Conservation (phyloP, 2,329 filamentous ascomycete genomes). For the Exophiala sp. region DNA sequence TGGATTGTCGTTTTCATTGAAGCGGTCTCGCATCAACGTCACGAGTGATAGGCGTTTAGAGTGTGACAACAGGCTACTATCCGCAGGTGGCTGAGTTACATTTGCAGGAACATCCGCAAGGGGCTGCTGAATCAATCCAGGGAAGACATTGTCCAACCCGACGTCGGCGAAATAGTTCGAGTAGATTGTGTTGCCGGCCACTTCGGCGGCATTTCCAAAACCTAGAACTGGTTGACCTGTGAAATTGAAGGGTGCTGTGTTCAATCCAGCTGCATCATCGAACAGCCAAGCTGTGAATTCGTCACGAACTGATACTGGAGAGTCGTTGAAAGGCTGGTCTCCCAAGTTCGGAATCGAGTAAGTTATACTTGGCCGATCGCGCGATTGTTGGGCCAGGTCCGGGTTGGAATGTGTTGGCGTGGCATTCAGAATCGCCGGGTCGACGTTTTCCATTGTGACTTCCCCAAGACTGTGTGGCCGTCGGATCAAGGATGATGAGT, state of each 20-base stretch:
- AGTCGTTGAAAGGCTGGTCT: slow-evolving; percentile 21
- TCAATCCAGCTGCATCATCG: slow-evolving; percentile 59
- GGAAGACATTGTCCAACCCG: slow-evolving; percentile 63
- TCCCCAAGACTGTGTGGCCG: slow-evolving; percentile 28
- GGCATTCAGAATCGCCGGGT: slow-evolving; percentile 27
- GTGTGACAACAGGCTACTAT: slow-evolving; percentile 76
- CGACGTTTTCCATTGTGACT: slow-evolving; percentile 30
- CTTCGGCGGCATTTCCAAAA: slow-evolving; percentile 46
- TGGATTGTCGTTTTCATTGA: slow-evolving; percentile 74
- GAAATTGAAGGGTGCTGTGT: slow-evolving; percentile 48
- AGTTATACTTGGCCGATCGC: slow-evolving; percentile 48
- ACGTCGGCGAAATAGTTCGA: slow-evolving; percentile 36
- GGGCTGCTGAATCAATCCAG: slow-evolving; percentile 54
- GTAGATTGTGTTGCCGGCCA: slow-evolving; percentile 35
- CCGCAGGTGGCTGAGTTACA: slow-evolving; percentile 72
- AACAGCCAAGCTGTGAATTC: slow-evolving; percentile 85
- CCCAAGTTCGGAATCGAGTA: slow-evolving; percentile 42
- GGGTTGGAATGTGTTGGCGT: slow-evolving; percentile 12
- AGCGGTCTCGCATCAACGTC: slow-evolving; percentile 75
- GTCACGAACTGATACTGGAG: slow-evolving; percentile 74
- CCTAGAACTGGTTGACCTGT: slow-evolving; percentile 40
- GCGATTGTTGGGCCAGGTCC: slow-evolving; percentile 29
- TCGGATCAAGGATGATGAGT: slow-evolving; percentile 15
- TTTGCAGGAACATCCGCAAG: slow-evolving; percentile 87
- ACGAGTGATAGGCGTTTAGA: slow-evolving; percentile 80